Evolutionary conservation across 2,329 filamentous ascomycete genomes (phyloP).

Genomic region (Aspergillus flavus): DNA sequence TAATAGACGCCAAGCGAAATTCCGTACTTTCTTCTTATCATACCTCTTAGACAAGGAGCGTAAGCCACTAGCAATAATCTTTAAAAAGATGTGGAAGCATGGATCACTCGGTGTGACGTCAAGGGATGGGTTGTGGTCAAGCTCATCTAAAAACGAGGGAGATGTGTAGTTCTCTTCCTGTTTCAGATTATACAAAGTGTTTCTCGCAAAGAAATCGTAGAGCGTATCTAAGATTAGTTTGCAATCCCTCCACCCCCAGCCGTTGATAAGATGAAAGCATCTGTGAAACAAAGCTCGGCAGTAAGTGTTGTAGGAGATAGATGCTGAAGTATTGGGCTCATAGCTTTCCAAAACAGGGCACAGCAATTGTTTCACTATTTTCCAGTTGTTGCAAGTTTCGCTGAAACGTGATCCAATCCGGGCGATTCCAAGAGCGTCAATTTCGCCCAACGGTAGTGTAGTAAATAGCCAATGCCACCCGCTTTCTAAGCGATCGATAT

Average conservation of each 20-base stretch:
- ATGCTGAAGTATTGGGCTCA: constrained; percentile 41
- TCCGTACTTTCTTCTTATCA: constrained; percentile 57
- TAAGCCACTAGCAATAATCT: constrained; percentile 56
- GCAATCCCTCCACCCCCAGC: constrained; percentile 61
- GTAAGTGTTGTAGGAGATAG: constrained; percentile 58
- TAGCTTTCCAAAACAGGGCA: constrained; percentile 53
- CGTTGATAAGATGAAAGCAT: constrained; percentile 56
- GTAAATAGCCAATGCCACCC: constrained; percentile 52
- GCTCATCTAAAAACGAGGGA: constrained; percentile 55
- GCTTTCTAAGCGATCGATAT: constrained; percentile 38
- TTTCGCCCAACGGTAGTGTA: constrained; percentile 55
- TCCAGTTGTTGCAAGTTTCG: constrained; percentile 53
- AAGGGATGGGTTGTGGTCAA: constrained; percentile 48
- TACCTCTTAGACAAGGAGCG: constrained; percentile 50
- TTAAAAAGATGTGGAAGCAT: constrained; percentile 63
- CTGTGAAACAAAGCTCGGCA: constrained; percentile 54
- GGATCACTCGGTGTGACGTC: constrained; percentile 52
- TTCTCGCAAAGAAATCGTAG: constrained; percentile 63
- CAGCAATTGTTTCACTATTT: constrained; percentile 49
- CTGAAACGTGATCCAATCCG: constrained; percentile 44
- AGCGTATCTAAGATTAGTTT: constrained; percentile 56
- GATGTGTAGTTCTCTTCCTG: constrained; percentile 57
- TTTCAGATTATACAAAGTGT: constrained; percentile 53
- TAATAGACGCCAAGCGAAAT: constrained; percentile 59
- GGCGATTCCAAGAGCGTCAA: constrained; percentile 54